Conservation (phyloP, 2,329 filamentous ascomycete species). For the Lasiodiplodia gonubiensis region DNA sequence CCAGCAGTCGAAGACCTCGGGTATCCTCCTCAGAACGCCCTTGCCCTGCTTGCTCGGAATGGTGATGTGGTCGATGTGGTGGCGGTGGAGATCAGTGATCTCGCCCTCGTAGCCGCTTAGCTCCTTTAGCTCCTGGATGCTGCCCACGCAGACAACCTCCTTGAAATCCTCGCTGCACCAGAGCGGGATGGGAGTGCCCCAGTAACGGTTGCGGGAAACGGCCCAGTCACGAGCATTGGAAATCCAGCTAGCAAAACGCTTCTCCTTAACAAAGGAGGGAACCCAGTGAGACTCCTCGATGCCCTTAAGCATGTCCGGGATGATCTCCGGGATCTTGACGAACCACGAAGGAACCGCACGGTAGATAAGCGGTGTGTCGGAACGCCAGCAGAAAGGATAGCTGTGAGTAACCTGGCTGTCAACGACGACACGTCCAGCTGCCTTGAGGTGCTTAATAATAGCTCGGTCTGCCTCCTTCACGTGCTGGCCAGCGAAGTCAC, state of each 20-base stretch:
- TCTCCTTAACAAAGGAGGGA: constrained; percentile 87
- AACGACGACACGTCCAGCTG: constrained; percentile 75
- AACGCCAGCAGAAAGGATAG: constrained; percentile 92
- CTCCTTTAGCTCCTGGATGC: constrained; percentile 80
- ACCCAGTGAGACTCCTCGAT: constrained; percentile 93
- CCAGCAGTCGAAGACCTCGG: constrained; percentile 96
- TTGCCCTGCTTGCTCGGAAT: constrained; percentile 91
- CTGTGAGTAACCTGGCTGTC: constrained; percentile 90
- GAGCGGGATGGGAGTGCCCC: constrained; percentile 90
- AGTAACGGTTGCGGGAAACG: constrained; percentile 90
- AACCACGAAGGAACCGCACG: constrained; percentile 94
- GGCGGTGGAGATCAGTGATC: constrained; percentile 84
- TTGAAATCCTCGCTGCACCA: constrained; percentile 91
- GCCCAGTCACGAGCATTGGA: constrained; percentile 93
- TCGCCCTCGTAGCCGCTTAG: constrained; percentile 86
- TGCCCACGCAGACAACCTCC: constrained; percentile 85
- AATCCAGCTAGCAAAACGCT: constrained; percentile 91
- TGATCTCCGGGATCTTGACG: constrained; percentile 81
- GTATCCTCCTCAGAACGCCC: constrained; percentile 77
- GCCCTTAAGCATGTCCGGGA: constrained; percentile 88
- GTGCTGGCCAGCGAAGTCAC: constrained; percentile 83
- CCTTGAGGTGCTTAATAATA: constrained; percentile 88
- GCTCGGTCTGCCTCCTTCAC: constrained; percentile 91
- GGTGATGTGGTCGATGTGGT: constrained; percentile 92
- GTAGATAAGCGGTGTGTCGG: constrained; percentile 94